Evolutionary conservation across 805 yeast genomes (phyloP).

Genomic region (Starmerella tilneyi): DNA sequence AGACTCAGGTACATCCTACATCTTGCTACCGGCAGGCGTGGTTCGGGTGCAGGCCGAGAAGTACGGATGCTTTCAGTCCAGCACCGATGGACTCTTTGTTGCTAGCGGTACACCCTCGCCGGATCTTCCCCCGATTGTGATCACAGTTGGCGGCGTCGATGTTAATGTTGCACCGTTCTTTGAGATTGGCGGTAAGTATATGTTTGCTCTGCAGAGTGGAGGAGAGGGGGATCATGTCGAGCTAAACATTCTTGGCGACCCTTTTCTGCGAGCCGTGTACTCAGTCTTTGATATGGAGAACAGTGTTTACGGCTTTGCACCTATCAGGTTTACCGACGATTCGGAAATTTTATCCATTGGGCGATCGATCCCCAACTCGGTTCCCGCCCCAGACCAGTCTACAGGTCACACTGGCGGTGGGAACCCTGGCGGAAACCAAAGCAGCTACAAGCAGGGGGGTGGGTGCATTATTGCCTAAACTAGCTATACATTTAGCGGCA

Average conservation of each 20-base stretch:
- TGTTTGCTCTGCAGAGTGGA: neutral
- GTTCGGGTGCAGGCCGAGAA: neutral
- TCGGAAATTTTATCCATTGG: conserved; percentile 7
- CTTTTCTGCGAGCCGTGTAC: conserved; percentile 49
- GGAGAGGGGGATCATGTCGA: neutral
- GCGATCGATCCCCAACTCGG: conserved; percentile 7
- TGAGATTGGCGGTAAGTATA: conserved; percentile 10
- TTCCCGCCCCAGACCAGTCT: conserved; percentile 14
- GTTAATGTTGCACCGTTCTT: conserved; percentile 15
- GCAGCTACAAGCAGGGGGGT: neutral
- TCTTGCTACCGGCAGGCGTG: conserved; percentile 36
- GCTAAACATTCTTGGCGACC: conserved; percentile 35
- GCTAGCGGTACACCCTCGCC: neutral
- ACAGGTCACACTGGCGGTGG: neutral
- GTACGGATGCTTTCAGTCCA: neutral
- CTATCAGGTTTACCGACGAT: neutral
- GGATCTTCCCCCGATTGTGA: neutral
- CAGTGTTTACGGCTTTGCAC: conserved; percentile 48
- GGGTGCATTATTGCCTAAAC: neutral
- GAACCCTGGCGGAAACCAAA: neutral
- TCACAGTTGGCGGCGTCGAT: conserved; percentile 17
- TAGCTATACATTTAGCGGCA: too few species aligned
- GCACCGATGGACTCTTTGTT: neutral
- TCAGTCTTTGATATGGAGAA: conserved; percentile 57
- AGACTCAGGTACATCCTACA: conserved; percentile 46